Percentiles rank a stretch among this genome's conserved stretches.
Evolutionary conservation across 345 rosid species (phyloP).

Genomic region (Rhizophora mangle): DNA sequence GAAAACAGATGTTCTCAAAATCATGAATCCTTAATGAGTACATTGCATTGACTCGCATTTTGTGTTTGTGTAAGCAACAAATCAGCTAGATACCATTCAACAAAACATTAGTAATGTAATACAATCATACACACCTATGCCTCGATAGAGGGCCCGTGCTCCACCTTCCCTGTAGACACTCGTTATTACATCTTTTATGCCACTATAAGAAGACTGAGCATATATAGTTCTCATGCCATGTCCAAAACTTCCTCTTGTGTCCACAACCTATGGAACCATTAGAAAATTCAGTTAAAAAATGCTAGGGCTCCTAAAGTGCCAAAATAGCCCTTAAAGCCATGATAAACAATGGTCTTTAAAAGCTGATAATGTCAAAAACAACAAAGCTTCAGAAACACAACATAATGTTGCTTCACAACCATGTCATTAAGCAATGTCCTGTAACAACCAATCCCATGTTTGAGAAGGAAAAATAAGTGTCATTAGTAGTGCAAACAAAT

Average conservation of each 20-base stretch:
- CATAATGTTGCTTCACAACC: not conserved
- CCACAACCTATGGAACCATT: constrained; percentile 50
- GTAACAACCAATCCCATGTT: too few species aligned
- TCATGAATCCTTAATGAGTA: not conserved
- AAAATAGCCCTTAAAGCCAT: too few species aligned
- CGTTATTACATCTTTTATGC: constrained; percentile 69
- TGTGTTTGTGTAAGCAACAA: too few species aligned
- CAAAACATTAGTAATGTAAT: not conserved
- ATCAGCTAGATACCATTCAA: not conserved
- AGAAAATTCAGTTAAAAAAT: not conserved
- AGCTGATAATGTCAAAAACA: not conserved
- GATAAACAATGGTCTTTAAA: too few species aligned
- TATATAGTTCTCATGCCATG: constrained; percentile 36
- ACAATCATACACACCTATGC: constrained; percentile 59
- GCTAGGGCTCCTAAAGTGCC: too few species aligned
- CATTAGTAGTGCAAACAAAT: too few species aligned
- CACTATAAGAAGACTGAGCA: constrained; percentile 60
- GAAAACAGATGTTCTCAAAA: not conserved
- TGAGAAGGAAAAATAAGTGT: too few species aligned
- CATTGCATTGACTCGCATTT: too few species aligned
- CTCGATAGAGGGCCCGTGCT: constrained; percentile 73
- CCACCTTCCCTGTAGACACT: constrained; percentile 84
- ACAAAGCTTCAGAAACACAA: not conserved
- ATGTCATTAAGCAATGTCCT: too few species aligned
- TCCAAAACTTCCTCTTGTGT: constrained; percentile 34